Base-by-base conservation (phyloP, 2,329 filamentous ascomycete genomes). In the Sporothrix luriei region DNA sequence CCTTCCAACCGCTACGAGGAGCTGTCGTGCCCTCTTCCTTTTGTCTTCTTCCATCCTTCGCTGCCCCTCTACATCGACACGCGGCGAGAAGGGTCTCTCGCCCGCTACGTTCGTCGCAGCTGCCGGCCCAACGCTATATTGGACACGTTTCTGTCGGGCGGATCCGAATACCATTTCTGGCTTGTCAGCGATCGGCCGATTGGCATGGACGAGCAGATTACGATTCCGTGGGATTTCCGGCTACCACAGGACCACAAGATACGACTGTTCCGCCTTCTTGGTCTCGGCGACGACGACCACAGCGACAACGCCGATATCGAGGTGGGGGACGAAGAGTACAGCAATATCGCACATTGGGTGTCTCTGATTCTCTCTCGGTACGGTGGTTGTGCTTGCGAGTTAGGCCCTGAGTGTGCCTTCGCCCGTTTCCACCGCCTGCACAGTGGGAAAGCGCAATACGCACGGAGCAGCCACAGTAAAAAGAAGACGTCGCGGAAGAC, bases 51-150 rank as follows among this genome's bases (percentile, higher is more conserved):
- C 79, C 94, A 96, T 76, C 92, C 93, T 0, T 85, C 90, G 70
- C 87, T 98, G 10, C 94, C 94, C 0, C 86, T 99, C 14, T 97
- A 94, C 80, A 95, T 99, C 76, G 95, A 97, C 79, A 95, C 94
- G 11, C 87, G 95, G 71, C 88, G 87, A 77, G 93, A 97, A 81
- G 95, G 94, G 26, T 97, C 92, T 4, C 82, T 88, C 48, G 89
- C 95, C 70, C 91, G 95, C 57, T 97, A 95, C 77, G 89, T 96
- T n/a, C 88, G 95, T 69, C 88, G 94, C 73, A 98, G 95, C 75
- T 99, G 95, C 81, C 88, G 87, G 72, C 92, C 95, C 1, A 99
- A 98, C 76, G 88, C 95, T n/a, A 85, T 87, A 43, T 83, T 98
- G 75, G 94, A 95, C 77, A 96, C 94, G 0, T 91, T 93, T 73